Evolutionary conservation across 441 rosid genomes (phyloP), one percentile per base, ranked within the genome.

Genomic region (Adansonia rubrostipa): DNA sequence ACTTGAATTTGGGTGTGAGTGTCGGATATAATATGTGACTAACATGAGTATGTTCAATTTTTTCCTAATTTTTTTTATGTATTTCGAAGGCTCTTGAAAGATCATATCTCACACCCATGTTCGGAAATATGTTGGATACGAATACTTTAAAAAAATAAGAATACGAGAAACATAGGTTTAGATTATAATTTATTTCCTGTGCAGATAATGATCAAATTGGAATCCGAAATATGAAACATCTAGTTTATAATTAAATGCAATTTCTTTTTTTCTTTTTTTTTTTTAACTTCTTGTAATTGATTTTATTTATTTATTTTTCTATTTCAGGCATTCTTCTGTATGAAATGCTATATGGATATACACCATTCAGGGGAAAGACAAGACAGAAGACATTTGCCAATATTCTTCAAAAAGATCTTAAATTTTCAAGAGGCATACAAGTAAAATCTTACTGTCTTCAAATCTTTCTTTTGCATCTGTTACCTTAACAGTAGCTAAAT

Each of bases 331-430:
- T 94, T 76, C 98, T 96, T 80, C 83, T 96, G 45, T 96, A 91
- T 45, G 98, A 96, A 82, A 96, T 96, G 99, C 84, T 96, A 20
- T 96, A 96, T 80, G 98, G 99, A 82, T 90, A 92, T 80, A 96
- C 99, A 80, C 99, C 99, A 24, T 94, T 96, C 73, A 90, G 99
- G 82, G 99, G 99, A 58, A 96, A 89, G 86, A 92, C 97, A 7
- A 88, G 98, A 84, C 99, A 96, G 74, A 96, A 91, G 88, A 93
- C 99, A 68, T 96, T 96, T 79, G 85, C 96, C 78, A 94, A 96
- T 85, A 82, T 96, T 80, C 95, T 96, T 65, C 96, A 91, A 77
- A 96, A 94, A 80, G 97, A 92, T 75, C 87, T 96, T 17, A 96
- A 92, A 82, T 96, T 94, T 76, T 97, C 97, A 7, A 78, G 86